Base-by-base conservation (phyloP, 108 stramenopile species). In the Nitzschia palea region DNA sequence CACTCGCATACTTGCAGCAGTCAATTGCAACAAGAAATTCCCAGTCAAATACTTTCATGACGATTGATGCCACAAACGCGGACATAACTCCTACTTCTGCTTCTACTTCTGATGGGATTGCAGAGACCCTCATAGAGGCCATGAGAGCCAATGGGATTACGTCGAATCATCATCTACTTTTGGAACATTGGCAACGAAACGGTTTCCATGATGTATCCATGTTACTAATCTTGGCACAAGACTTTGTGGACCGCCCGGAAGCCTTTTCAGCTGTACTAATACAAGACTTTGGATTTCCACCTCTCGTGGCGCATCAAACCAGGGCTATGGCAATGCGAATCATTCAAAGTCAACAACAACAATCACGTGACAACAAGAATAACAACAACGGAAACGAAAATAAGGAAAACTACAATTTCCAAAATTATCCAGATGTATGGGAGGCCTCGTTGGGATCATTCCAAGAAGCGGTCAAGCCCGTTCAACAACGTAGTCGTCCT, bases 201-300 rank as follows among this genome's bases (percentile, higher is more conserved):
- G 18, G 18, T 48, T 20, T 48, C 5, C 4, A 5, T 5, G 47
- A 48, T 18, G 4, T 48, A 5, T 18, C 8, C 4, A 48, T 20
- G n/a, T 23, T 60, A 12, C 22, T 37, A 22, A 25, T 37, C 18
- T 26, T 84, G 28, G 78, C 79, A 10, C 63, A 48, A 55, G 79
- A 84, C 37, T 84, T 84, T 64, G 79, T 74, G 1, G 72, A 84
- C 28, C 71, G 79, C 29, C 82, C 82, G 15, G 79, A 80, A 54
- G 72, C 66, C 25, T 70, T 84, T 67, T 69, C 72, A 14, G 45
- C 66, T 0, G 3, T 84, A 17, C 57, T 84, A 27, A 68, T 73
- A 20, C 36, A 50, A 15, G 80, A 80, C 40, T 84, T 84, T 78
- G 61, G 31, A 1, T 71, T 84, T 27, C 75, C 75, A 17, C 67